Evolutionary conservation across 2,329 filamentous ascomycete genomes (phyloP).

Genomic region (Colletotrichum sp.): DNA sequence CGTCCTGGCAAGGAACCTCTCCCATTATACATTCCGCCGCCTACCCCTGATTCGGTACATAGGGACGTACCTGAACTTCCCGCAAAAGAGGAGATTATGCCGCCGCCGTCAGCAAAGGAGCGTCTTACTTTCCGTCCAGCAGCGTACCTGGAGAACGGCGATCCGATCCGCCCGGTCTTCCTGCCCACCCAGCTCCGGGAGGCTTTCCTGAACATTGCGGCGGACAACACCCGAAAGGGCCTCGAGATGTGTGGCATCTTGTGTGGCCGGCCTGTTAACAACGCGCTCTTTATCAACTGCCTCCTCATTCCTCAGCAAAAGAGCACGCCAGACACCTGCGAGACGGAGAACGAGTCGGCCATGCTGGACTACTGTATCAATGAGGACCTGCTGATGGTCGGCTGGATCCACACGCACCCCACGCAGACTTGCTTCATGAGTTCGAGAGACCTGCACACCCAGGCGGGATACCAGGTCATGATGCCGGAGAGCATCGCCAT

Average conservation of each 20-base stretch:
- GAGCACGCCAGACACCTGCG: conserved; percentile 90
- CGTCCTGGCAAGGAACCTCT: conserved; percentile 16
- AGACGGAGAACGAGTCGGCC: conserved; percentile 84
- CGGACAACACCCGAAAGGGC: conserved; percentile 77
- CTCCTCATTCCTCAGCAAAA: conserved; percentile 91
- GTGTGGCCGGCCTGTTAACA: conserved; percentile 88
- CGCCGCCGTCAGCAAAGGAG: conserved; percentile 49
- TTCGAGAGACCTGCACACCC: conserved; percentile 90
- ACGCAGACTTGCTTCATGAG: conserved; percentile 98
- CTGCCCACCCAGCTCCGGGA: conserved; percentile 77
- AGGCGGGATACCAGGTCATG: conserved; percentile 94
- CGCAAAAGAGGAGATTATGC: conserved; percentile 34
- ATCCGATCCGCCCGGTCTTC: conserved; percentile 85
- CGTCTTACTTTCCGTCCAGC: conserved; percentile 81
- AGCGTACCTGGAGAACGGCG: conserved; percentile 88
- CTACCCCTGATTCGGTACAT: background rate
- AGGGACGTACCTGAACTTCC: conserved; percentile 35
- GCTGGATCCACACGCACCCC: conserved; percentile 98
- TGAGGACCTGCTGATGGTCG: conserved; percentile 83
- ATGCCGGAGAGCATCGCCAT: conserved; percentile 96
- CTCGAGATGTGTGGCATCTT: conserved; percentile 96
- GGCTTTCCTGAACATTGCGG: conserved; percentile 76
- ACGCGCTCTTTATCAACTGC: conserved; percentile 88
- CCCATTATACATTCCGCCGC: background rate
- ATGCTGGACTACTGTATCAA: conserved; percentile 89